Evolutionary conservation across 148 eudicot species (phyloP).

Genomic region (Heliosperma pusillum): DNA sequence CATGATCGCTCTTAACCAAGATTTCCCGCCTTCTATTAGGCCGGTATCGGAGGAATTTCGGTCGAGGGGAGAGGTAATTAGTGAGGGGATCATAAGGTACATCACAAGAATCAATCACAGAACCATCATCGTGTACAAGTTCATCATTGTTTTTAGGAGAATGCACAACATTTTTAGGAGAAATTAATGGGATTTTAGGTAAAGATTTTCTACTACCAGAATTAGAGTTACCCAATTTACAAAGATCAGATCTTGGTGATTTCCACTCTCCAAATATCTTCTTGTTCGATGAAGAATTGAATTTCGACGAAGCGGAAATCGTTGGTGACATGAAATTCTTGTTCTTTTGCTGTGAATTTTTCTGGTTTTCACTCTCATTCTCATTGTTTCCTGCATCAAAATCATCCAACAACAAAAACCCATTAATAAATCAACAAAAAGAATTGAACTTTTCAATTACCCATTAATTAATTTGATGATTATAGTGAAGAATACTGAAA

Average conservation of each 20-base stretch:
- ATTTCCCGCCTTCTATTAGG: slow-evolving; percentile 40
- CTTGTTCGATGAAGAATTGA: slow-evolving; percentile 32
- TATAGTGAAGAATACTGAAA: not conserved
- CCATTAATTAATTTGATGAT: no score
- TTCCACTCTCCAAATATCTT: slow-evolving; percentile 53
- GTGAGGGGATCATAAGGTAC: slow-evolving; percentile 54
- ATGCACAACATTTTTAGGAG: not conserved
- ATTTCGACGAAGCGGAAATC: slow-evolving; percentile 48
- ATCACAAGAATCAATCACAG: slow-evolving; percentile 22
- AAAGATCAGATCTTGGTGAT: slow-evolving; percentile 18
- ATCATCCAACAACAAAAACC: not conserved
- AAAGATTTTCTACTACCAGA: slow-evolving; percentile 13
- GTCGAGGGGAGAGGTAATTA: slow-evolving; percentile 69
- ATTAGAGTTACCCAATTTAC: slow-evolving; percentile 20
- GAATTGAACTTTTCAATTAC: not conserved
- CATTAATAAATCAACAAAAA: not conserved
- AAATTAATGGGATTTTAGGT: slow-evolving; percentile 10
- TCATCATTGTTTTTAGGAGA: slow-evolving; percentile 8
- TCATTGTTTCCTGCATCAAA: slow-evolving; percentile 42
- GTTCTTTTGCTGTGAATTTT: slow-evolving; percentile 25
- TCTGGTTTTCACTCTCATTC: slow-evolving; percentile 30
- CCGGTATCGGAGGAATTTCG: slow-evolving; percentile 52
- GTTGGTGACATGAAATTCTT: slow-evolving; percentile 73
- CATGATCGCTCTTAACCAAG: not conserved
- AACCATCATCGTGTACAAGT: slow-evolving; percentile 19